A percentile compares a stretch with the other conserved stretches of the same genome.
Evolutionary conservation across 148 eudicot genomes (phyloP).

Genomic region (Chenopodium berlandieri): DNA sequence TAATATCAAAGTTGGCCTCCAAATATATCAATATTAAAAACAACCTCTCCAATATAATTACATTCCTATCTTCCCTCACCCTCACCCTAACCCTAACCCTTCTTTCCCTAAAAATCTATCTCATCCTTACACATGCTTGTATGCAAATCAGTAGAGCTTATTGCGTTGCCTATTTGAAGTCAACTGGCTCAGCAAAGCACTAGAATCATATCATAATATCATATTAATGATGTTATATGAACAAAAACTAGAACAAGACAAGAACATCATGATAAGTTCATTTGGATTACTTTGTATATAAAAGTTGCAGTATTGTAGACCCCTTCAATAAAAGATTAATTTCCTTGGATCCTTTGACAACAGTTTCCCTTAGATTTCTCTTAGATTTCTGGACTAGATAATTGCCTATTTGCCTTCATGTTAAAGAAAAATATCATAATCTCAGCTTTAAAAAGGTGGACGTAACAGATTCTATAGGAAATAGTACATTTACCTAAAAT

Average conservation of each 20-base stretch:
- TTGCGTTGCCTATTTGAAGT: background rate
- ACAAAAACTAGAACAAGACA: background rate
- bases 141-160: background rate
- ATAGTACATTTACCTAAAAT: background rate
- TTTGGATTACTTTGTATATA: background rate
- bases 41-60: too few relatives aligned
- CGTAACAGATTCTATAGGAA: background rate
- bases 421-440: too few relatives aligned
- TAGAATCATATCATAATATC: background rate
- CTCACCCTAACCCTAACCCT: background rate
- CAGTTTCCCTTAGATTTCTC: background rate
- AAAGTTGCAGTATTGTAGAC: background rate
- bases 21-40: background rate
- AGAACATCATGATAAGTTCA: background rate
- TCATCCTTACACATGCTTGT: background rate
- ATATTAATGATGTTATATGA: background rate
- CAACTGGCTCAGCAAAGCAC: background rate
- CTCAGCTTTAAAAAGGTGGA: background rate
- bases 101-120: background rate
- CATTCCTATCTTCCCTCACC: background rate
- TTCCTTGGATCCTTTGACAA: background rate
- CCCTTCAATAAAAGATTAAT: background rate
- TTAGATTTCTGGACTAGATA: too few relatives aligned
- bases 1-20: background rate
- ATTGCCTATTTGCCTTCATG: background rate